These are phyloP conservation scores for Solanum chiquidenum DNA, from an alignment of 257 asterid genomes.

Conservation along the genomic window DNA sequence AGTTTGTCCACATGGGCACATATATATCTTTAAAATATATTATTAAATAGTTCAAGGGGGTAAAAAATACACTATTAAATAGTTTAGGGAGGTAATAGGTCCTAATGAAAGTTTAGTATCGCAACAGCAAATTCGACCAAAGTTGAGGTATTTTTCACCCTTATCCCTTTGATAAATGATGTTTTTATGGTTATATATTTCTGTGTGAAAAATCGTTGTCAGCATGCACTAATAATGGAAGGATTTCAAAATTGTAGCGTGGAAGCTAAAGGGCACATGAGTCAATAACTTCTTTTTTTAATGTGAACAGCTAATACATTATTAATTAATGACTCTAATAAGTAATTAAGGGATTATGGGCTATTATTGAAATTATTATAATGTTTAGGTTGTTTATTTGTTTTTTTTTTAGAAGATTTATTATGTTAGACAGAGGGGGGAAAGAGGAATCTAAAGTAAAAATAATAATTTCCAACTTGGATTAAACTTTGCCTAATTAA, in stretches of 20 bases:
- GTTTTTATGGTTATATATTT: not conserved
- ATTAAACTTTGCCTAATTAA: not conserved
- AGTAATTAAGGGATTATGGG: not conserved
- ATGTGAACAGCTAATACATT: not conserved
- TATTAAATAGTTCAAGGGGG: no score
- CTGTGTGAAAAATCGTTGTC: not conserved
- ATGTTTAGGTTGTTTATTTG: not conserved
- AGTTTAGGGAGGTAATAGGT: no score
- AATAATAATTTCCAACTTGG: not conserved
- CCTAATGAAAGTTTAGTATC: no score
- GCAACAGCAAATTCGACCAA: no score
- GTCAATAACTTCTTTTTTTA: not conserved
- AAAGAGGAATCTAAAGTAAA: not conserved
- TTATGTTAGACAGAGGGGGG: not conserved
- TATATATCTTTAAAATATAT: no score
- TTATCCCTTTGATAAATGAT: not conserved
- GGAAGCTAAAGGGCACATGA: not conserved
- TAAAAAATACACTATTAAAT: no score
- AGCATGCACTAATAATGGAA: not conserved
- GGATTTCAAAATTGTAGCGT: not conserved
- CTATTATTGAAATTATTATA: not conserved
- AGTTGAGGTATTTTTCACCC: no score
- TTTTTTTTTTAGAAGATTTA: not conserved
- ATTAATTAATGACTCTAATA: not conserved
- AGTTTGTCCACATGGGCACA: no score